Evolutionary conservation across 2,329 filamentous ascomycete genomes (phyloP).

Genomic region (Metarhizium rileyi): DNA sequence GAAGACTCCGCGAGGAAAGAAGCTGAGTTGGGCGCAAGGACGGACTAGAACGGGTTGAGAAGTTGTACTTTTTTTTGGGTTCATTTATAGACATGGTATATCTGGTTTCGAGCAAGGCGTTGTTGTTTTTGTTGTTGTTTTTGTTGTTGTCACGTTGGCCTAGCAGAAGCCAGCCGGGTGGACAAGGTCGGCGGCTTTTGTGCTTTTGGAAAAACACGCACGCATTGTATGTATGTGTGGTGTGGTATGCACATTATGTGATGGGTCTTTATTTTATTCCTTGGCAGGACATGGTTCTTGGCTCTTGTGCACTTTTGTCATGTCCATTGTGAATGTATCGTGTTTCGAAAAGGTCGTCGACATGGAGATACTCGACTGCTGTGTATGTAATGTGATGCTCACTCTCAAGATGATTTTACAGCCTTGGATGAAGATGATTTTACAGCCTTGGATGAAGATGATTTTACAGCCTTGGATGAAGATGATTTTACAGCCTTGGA

Average conservation of each 20-base stretch:
- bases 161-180: background rate
- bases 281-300: background rate
- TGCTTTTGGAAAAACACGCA: background rate
- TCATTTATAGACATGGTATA: background rate
- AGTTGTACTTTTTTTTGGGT: background rate
- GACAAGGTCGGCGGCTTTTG: background rate
- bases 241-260: background rate
- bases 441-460: too few species aligned
- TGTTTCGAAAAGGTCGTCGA: too few species aligned
- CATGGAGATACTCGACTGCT: too few species aligned
- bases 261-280: background rate
- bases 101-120: background rate
- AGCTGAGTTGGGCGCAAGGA: constrained; percentile 8
- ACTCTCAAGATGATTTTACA: too few species aligned
- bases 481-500: too few species aligned
- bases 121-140: background rate
- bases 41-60: constrained; percentile 13
- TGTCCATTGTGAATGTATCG: too few species aligned
- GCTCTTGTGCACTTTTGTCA: background rate
- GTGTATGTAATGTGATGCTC: too few species aligned
- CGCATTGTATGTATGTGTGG: background rate
- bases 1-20: constrained; percentile 6
- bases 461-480: too few species aligned
- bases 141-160: background rate
- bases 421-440: too few species aligned